Evolutionary conservation across 2,329 filamentous ascomycete species (phyloP).

Genomic region (Mycosphaerelloides madeirae): DNA sequence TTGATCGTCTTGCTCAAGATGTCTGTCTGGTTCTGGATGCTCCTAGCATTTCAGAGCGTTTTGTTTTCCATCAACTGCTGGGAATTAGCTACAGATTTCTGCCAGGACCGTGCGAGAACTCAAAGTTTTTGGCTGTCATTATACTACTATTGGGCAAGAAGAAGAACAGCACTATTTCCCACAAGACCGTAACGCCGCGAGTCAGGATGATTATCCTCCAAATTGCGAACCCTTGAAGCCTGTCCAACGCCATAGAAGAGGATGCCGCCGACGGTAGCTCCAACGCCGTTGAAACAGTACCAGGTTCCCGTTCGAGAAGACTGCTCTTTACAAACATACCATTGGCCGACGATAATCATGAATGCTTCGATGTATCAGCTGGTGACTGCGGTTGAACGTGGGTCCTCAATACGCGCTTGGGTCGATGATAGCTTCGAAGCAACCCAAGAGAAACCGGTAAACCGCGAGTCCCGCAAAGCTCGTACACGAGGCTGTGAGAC

Average conservation of each 20-base stretch:
- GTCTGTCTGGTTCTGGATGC: conserved; percentile 44
- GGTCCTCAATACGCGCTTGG: too few relatives aligned
- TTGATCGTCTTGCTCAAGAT: conserved; percentile 47
- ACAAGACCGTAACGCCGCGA: conserved; percentile 58
- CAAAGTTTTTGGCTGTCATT: conserved; percentile 61
- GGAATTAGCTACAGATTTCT: too few relatives aligned
- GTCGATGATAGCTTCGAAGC: too few relatives aligned
- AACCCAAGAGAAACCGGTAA: conserved; percentile 61
- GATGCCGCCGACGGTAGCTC: conserved; percentile 66
- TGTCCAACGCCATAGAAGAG: conserved; percentile 52
- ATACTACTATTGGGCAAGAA: conserved; percentile 66
- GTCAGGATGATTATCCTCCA: conserved; percentile 62
- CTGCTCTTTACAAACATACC: conserved; percentile 63
- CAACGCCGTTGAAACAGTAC: conserved; percentile 72
- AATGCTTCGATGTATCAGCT: too few relatives aligned
- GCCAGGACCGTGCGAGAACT: conserved; percentile 40
- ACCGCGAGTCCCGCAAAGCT: conserved; percentile 57
- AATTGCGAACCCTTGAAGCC: conserved; percentile 27
- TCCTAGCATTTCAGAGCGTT: too few relatives aligned
- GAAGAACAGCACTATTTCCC: conserved; percentile 57
- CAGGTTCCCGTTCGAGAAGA: conserved; percentile 29
- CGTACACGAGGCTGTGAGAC: conserved; percentile 56
- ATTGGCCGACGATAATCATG: conserved; percentile 48
- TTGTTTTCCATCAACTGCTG: too few relatives aligned
- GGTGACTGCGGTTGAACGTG: too few relatives aligned